Evolutionary conservation across 1,139 yeast genomes (phyloP), one percentile per base, ranked within the genome.

Genomic region (Candida mesenterica): DNA sequence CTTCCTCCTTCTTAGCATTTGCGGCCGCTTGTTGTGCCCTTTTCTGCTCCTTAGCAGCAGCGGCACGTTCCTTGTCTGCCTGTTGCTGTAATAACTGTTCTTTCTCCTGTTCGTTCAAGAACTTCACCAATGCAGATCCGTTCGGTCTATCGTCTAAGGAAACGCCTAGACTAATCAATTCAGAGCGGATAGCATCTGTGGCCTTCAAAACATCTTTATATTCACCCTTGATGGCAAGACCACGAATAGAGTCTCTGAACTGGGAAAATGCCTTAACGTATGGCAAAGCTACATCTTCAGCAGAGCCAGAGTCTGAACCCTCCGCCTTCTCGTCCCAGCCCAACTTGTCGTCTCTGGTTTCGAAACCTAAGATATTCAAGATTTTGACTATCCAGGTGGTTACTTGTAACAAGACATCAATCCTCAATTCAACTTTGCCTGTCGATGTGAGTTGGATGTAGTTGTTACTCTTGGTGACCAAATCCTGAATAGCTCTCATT

Each of bases 71-170:
- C 53, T 78, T 82, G 43, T 79, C 83, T 36, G 72, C 73, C 46
- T 85, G 86, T 54, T 77, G 82, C 28, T 57, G 52, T 18, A 85
- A 53, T 35, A 87, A 68, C 45, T 82, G 92, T 28, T 68, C 71
- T 55, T 77, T 77, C 55, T 90, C 97, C 30, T 70, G 73, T 6
- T 68, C 74, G 39, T 76, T 81, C 44, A 92, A 68, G 49, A 92
- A 84, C 61, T 92, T 92, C 34, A 92, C 75, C 41, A 92, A 72
- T 0, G 96, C 90, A 3, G 81, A 75, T 13, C 82, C 89, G 40
- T 77, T 86, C 22, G 82, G 77, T 53, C 97, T 79, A 59, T 92
- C 99, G 58, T 92, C 97, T 34, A 92, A 68, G 0, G 94, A 79
- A 22, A 92, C 85, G 17, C 95, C 94, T 41, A 89, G 65, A 18